Conservation (phyloP, 345 rosid genomes). For the Lumnitzera littorea region DNA sequence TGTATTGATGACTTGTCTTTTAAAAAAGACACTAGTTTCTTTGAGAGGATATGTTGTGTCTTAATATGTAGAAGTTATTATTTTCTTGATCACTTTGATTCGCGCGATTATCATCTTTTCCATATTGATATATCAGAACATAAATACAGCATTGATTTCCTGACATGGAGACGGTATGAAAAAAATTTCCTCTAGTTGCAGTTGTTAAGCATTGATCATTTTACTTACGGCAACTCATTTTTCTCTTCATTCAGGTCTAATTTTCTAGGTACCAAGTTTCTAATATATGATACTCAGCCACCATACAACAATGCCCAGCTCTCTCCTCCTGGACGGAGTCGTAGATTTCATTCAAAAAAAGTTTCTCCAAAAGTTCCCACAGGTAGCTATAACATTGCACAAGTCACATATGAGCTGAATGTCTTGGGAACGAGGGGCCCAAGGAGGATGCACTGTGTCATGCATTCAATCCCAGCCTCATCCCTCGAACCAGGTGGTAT, state of each 20-base stretch:
- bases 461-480: slow-evolving; percentile 36
- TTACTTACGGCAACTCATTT: not conserved
- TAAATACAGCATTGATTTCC: not conserved
- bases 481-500: slow-evolving; percentile 37
- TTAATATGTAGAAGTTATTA: too few species aligned
- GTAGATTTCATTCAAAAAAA: slow-evolving; percentile 40
- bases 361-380: slow-evolving; percentile 47
- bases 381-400: slow-evolving; percentile 42
- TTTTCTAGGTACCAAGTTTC: slow-evolving; percentile 43
- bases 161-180: not conserved
- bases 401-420: slow-evolving; percentile 39
- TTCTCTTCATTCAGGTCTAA: slow-evolving; percentile 31
- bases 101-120: too few species aligned
- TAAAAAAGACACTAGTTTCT: too few species aligned
- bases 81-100: too few species aligned
- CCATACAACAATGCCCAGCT: slow-evolving; percentile 31
- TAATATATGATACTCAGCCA: slow-evolving; percentile 40
- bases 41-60: too few species aligned
- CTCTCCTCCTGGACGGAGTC: slow-evolving; percentile 37
- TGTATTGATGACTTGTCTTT: too few species aligned
- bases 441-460: slow-evolving; percentile 42
- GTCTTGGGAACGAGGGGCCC: slow-evolving; percentile 48
- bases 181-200: not conserved
- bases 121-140: not conserved
- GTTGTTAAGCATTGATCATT: not conserved